Base-by-base conservation (phyloP, 805 yeast species). In the Candida arabinofermentans region DNA sequence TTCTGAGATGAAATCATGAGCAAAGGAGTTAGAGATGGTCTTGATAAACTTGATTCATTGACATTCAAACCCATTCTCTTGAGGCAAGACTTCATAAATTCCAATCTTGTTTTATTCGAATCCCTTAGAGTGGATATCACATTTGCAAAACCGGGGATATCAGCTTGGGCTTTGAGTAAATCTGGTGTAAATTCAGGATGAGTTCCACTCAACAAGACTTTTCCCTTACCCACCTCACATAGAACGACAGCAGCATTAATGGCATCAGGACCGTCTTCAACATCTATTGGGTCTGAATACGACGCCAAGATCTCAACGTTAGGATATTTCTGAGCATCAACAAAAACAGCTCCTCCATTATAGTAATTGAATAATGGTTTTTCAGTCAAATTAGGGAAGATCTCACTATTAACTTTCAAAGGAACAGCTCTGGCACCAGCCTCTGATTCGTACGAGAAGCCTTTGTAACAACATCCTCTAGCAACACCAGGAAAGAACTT, bases 321-420 rank as follows among this genome's bases (percentile, higher is more conserved):
- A 5, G 67, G 62, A 51, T 67, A 75, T 37, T 69, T 67, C 2
- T 77, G 75, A 1, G 96, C 90, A 58, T 86, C 83, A 10, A 83
- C 81, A 65, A 93, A 91, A 10, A 84, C 72, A 2, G 86, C 83
- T 24, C 99, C 99, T 5, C 99, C 99, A 52, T 93, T 90, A 60
- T 79, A 85, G 59, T 88, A 91, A 37, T 65, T 55, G 46, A 58
- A 23, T 6, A 53, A 55, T 3, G 66, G 59, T 24, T 51, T 34
- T 6, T 53, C n/a, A n/a, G n/a, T 44, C 30, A 64, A 54, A n/a
- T 51, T 61, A 2, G 56, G 48, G 31, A 65, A 56, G 4, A 44
- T 62, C 27, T 56, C 50, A 1, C 64, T 54, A 43, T 70, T 67
- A 5, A 77, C 69, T 1, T 54, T 48, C 36, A 86, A 49, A 6